Evolutionary conservation across 345 rosid species (phyloP).

Genomic region (Salix arbutifolia): DNA sequence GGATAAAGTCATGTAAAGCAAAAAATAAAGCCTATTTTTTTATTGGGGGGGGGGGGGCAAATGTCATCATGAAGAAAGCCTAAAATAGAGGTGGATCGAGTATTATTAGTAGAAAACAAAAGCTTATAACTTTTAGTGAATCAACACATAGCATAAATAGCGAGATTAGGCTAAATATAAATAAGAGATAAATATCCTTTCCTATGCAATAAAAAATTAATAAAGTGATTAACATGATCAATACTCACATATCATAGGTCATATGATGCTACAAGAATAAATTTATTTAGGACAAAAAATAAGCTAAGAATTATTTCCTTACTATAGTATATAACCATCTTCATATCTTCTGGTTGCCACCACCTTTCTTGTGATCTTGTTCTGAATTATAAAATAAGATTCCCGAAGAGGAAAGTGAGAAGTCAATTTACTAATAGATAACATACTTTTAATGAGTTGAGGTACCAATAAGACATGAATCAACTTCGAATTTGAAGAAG

Average conservation of each 20-base stretch:
- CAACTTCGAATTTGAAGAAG: neutral
- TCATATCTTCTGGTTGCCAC: neutral
- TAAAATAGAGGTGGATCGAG: neutral
- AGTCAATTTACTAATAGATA: slow-evolving; percentile 13
- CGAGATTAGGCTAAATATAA: neutral
- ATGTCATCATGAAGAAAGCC: neutral
- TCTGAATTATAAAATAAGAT: neutral
- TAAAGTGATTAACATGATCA: neutral
- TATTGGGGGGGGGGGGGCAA: neutral
- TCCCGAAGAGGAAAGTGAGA: neutral
- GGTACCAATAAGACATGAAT: slow-evolving; percentile 6
- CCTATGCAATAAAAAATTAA: neutral
- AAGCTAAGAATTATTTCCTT: neutral
- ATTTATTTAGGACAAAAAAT: neutral
- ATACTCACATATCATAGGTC: neutral
- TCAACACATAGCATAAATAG: neutral
- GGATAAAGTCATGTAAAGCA: neutral
- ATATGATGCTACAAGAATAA: neutral
- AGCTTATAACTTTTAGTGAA: neutral
- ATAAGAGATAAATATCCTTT: neutral
- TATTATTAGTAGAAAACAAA: neutral
- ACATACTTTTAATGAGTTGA: neutral
- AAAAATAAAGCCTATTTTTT: neutral
- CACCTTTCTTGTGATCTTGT: neutral
- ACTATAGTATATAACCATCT: neutral